A percentile compares a stretch with the other conserved stretches of the same genome.
Evolutionary conservation across 2,329 filamentous ascomycete genomes (phyloP).

Genomic region (Dactylellina leptospora): DNA sequence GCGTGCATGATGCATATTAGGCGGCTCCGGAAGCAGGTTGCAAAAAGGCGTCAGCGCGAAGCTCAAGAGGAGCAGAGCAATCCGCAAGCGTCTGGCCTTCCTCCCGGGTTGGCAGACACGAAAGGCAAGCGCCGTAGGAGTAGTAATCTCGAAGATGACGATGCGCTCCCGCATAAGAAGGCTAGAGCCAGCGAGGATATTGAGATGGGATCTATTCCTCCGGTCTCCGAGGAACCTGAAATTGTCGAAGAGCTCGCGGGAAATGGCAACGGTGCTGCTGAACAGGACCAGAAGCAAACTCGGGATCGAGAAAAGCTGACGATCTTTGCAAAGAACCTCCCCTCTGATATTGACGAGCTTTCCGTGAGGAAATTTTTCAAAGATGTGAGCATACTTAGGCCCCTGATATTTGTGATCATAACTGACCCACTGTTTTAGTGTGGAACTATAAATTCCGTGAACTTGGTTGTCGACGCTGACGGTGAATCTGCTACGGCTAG

Average conservation of each 20-base stretch:
- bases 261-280: constrained; percentile 58
- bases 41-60: constrained; percentile 58
- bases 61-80: constrained; percentile 56
- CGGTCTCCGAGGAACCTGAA: constrained; percentile 58
- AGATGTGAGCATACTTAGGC: constrained; percentile 64
- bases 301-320: constrained; percentile 86
- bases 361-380: constrained; percentile 89
- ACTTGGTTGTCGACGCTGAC: constrained; percentile 71
- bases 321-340: constrained; percentile 80
- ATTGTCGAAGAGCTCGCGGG: constrained; percentile 61
- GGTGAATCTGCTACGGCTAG: constrained; percentile 73
- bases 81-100: constrained; percentile 43
- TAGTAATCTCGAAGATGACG: constrained; percentile 64
- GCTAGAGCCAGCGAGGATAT: constrained; percentile 64
- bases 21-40: constrained; percentile 68
- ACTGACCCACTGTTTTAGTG: constrained; percentile 63
- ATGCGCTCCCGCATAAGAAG: constrained; percentile 72
- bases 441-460: constrained; percentile 81
- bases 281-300: constrained; percentile 58
- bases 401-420: background rate
- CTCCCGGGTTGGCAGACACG: constrained; percentile 4
- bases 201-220: constrained; percentile 56
- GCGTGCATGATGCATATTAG: constrained; percentile 77
- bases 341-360: constrained; percentile 72
- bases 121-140: constrained; percentile 56